A percentile compares a stretch with the other conserved stretches of the same genome.
These are phyloP conservation scores for Trichosporon asahii DNA, from an alignment of 1,284 basidiomycete species.

Conservation along the genomic window DNA sequence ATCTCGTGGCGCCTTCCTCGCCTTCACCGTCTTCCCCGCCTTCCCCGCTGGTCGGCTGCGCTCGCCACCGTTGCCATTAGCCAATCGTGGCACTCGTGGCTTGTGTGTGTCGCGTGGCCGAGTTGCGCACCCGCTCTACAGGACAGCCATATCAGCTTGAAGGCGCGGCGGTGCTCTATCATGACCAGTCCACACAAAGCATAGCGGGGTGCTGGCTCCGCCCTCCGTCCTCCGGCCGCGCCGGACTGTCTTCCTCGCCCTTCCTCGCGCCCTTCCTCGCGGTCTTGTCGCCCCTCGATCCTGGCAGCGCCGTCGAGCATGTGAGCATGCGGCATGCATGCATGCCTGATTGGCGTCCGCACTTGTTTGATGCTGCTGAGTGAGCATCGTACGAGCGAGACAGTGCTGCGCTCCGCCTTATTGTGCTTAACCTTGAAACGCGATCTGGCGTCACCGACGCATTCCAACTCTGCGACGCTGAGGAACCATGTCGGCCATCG, in stretches of 20 bases:
- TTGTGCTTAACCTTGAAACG: background rate
- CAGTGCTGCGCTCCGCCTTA: background rate
- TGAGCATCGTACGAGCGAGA: conserved; percentile 1
- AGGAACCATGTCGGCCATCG: background rate
- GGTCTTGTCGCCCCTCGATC: too few species aligned
- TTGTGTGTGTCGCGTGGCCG: background rate
- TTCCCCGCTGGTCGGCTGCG: background rate
- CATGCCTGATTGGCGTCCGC: background rate
- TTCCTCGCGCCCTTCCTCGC: background rate
- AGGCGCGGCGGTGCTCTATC: background rate
- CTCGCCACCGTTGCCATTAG: background rate
- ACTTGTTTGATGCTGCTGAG: background rate
- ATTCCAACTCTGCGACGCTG: background rate
- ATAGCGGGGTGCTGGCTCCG: background rate
- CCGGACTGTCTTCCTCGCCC: background rate
- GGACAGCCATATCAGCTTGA: background rate
- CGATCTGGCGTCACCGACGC: background rate
- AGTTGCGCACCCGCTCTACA: background rate
- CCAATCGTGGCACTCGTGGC: background rate
- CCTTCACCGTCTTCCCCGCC: background rate
- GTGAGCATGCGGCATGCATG: background rate
- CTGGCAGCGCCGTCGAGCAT: too few species aligned
- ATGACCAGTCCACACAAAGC: background rate
- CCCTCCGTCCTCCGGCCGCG: background rate
- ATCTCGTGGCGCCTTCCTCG: too few species aligned